These are phyloP conservation scores for Dendrobium nobile DNA, from an alignment of 106 monocot genomes.

Conservation along the genomic window DNA sequence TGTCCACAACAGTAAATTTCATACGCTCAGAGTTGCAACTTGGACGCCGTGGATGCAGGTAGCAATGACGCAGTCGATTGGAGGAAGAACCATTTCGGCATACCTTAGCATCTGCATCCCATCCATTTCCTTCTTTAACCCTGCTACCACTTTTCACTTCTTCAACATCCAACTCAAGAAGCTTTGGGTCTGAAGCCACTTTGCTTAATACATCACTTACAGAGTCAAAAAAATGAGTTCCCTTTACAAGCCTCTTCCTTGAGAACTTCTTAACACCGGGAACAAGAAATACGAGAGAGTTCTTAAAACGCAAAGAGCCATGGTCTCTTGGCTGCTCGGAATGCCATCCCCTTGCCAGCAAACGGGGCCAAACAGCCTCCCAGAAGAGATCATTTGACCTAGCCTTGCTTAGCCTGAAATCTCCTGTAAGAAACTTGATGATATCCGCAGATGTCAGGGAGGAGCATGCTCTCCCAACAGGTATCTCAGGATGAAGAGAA, in stretches of 20 bases:
- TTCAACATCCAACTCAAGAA: conserved; percentile 62
- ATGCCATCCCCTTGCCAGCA: conserved; percentile 86
- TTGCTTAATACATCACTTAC: conserved; percentile 81
- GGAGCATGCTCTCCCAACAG: conserved; percentile 71
- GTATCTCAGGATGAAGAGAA: conserved; percentile 37
- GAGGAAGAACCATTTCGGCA: conserved; percentile 17
- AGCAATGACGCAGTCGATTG: conserved; percentile 19
- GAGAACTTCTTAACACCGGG: conserved; percentile 81
- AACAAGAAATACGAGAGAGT: conserved; percentile 62
- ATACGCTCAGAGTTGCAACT: conserved; percentile 28
- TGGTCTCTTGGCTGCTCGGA: conserved; percentile 70
- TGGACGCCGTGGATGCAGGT: conserved; percentile 31
- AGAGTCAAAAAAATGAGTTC: conserved; percentile 90
- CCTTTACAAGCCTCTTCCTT: conserved; percentile 70
- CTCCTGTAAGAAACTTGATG: conserved; percentile 77
- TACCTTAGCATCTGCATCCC: not conserved
- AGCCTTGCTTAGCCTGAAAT: conserved; percentile 82
- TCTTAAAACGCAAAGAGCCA: conserved; percentile 18
- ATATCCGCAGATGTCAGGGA: conserved; percentile 60
- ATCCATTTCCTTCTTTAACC: conserved; percentile 27
- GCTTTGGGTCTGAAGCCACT: conserved; percentile 70
- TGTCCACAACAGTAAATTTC: conserved; percentile 77
- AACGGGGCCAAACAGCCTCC: conserved; percentile 96
- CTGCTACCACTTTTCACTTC: conserved; percentile 12
- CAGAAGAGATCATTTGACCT: conserved; percentile 89